Conservation (phyloP, 139 green algal genomes). For the Chlorella vulgaris region DNA sequence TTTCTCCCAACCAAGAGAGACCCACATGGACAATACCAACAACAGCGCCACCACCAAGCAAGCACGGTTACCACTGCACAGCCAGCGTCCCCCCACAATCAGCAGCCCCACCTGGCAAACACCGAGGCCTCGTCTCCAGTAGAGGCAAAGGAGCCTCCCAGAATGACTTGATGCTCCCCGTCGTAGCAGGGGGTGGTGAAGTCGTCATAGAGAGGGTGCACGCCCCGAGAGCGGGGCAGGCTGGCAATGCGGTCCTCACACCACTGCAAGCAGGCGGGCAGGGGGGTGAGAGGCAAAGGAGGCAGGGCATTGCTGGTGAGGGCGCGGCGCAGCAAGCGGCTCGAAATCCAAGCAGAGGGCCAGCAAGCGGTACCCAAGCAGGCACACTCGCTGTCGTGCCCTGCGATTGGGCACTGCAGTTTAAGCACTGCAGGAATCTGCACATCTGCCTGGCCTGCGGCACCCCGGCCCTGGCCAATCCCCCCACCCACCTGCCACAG, state of each 20-base stretch:
- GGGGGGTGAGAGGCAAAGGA: background rate
- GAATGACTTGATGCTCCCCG: constrained; percentile 77
- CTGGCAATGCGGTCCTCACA: constrained; percentile 75
- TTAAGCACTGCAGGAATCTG: background rate
- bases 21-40: too few relatives aligned
- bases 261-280: constrained; percentile 34
- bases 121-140: constrained; percentile 74
- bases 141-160: constrained; percentile 79
- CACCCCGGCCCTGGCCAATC: too few relatives aligned
- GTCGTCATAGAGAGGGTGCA: constrained; percentile 81
- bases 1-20: too few relatives aligned
- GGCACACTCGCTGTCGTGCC: too few relatives aligned
- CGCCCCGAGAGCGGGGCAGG: constrained; percentile 49
- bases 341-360: too few relatives aligned
- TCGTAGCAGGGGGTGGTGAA: constrained; percentile 80
- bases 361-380: too few relatives aligned
- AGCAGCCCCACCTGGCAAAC: constrained; percentile 54
- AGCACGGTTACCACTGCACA: too few relatives aligned
- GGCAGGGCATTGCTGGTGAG: background rate
- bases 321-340: too few relatives aligned
- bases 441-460: background rate
- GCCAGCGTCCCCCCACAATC: background rate
- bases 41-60: too few relatives aligned
- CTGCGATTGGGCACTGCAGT: too few relatives aligned
- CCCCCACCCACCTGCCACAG: constrained; percentile 55